Conservation (phyloP, 495 filamentous ascomycete species). For the Aspergillus cavernicola region DNA sequence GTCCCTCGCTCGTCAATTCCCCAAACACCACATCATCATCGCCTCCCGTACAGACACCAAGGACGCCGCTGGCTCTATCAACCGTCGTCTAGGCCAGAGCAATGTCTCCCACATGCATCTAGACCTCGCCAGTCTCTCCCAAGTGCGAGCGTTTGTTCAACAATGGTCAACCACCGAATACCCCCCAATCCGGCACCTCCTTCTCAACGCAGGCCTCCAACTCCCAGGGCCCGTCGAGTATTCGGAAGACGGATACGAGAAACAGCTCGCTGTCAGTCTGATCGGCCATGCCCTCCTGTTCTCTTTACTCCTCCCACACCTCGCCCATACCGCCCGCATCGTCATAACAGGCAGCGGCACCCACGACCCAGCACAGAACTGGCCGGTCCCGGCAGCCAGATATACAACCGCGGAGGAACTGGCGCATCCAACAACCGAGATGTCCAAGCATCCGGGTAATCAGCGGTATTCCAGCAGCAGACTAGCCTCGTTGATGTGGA, state of each 20-base stretch:
- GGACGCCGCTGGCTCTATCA: background rate
- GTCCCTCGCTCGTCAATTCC: background rate
- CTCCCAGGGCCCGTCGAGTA: background rate
- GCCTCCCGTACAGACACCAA: background rate
- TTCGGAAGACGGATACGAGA: background rate
- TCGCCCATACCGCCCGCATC: background rate
- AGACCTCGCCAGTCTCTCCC: background rate
- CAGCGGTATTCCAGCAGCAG: background rate
- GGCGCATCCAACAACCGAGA: background rate
- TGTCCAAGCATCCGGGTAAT: background rate
- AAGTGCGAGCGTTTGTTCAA: background rate
- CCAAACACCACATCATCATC: background rate
- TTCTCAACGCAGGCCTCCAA: conserved; percentile 3
- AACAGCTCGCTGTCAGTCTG: background rate
- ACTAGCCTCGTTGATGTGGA: background rate
- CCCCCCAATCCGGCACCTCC: background rate
- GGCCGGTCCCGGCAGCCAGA: background rate
- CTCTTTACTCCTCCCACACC: background rate
- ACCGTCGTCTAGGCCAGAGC: background rate
- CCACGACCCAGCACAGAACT: conserved; percentile 2
- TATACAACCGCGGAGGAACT: background rate
- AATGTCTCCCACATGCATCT: background rate
- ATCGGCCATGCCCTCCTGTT: background rate
- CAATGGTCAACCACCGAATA: background rate
- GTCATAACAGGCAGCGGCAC: background rate